Evolutionary conservation across 805 yeast genomes (phyloP).

Genomic region (Sugiyamaella qingdaonensis): DNA sequence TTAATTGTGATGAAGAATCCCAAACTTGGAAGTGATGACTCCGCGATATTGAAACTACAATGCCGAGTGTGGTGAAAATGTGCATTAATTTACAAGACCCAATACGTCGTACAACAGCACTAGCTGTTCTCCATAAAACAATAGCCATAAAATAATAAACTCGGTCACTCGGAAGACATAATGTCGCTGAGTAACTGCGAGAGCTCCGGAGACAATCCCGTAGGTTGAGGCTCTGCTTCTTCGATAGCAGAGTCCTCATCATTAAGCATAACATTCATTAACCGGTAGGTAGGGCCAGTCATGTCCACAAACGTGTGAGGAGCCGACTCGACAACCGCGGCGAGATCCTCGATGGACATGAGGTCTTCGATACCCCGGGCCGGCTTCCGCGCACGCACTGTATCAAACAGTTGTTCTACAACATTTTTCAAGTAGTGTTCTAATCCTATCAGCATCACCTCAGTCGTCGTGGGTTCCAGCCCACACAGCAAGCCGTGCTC

Average conservation of each 20-base stretch:
- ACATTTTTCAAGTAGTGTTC: slow-evolving; percentile 74
- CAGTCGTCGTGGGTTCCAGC: slow-evolving; percentile 73
- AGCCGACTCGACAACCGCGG: slow-evolving; percentile 30
- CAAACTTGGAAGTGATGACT: too few relatives aligned
- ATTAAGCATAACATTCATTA: slow-evolving; percentile 30
- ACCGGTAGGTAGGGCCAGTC: slow-evolving; percentile 33
- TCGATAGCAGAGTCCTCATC: slow-evolving; percentile 30
- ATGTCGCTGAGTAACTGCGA: slow-evolving; percentile 5
- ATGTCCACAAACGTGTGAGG: slow-evolving; percentile 35
- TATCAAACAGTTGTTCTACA: slow-evolving; percentile 69
- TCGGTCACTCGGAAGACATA: slow-evolving; percentile 2
- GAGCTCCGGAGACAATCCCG: slow-evolving; percentile 2
- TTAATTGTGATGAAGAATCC: too few relatives aligned
- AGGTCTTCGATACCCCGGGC: slow-evolving; percentile 35
- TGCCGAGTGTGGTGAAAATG: neutral
- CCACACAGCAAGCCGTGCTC: slow-evolving; percentile 87
- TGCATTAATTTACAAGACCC: neutral
- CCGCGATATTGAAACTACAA: too few relatives aligned
- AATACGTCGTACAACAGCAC: neutral
- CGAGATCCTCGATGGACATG: slow-evolving; percentile 34
- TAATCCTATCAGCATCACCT: slow-evolving; percentile 70
- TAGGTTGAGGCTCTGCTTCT: neutral
- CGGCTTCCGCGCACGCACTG: slow-evolving; percentile 57
- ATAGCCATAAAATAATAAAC: neutral
- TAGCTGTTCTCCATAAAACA: neutral